Conservation (phyloP, 2,329 filamentous ascomycete species). For the Sporothrix humicola region DNA sequence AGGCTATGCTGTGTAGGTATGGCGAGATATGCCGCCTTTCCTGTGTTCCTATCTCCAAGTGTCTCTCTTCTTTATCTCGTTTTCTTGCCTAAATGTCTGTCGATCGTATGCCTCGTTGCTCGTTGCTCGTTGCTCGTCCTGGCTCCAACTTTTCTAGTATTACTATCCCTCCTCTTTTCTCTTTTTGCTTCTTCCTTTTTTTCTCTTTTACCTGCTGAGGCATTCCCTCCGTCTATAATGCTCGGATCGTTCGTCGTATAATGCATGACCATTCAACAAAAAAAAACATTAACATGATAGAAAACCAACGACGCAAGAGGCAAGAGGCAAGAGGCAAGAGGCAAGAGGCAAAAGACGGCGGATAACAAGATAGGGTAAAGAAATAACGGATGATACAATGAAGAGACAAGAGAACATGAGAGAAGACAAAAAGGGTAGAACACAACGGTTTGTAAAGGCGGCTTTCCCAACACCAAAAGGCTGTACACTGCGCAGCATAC, state of each 20-base stretch:
- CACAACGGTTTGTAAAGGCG: neutral
- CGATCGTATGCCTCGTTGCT: neutral
- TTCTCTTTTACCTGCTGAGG: neutral
- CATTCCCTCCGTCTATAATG: neutral
- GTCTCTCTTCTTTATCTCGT: neutral
- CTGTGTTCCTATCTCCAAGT: neutral
- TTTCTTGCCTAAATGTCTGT: neutral
- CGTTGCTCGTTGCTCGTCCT: neutral
- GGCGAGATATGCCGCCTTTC: neutral
- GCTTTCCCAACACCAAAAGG: neutral
- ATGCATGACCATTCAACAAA: neutral
- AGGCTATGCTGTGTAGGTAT: neutral
- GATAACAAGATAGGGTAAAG: neutral
- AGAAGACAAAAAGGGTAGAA: neutral
- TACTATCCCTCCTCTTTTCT: neutral
- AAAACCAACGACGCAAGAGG: too few relatives aligned
- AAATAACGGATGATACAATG: neutral
- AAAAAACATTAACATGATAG: neutral
- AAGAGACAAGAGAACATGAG: neutral
- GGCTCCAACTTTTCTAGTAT: neutral
- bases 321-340: neutral
- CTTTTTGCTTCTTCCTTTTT: neutral
- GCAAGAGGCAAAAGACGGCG: neutral
- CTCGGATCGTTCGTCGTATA: neutral
- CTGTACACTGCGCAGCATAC: neutral